A percentile compares a stretch with the other conserved stretches of the same genome.
phyloP scores from a whole-genome alignment of 2,329 filamentous ascomycete species.

The Aureobasidium leucospermi region DNA sequence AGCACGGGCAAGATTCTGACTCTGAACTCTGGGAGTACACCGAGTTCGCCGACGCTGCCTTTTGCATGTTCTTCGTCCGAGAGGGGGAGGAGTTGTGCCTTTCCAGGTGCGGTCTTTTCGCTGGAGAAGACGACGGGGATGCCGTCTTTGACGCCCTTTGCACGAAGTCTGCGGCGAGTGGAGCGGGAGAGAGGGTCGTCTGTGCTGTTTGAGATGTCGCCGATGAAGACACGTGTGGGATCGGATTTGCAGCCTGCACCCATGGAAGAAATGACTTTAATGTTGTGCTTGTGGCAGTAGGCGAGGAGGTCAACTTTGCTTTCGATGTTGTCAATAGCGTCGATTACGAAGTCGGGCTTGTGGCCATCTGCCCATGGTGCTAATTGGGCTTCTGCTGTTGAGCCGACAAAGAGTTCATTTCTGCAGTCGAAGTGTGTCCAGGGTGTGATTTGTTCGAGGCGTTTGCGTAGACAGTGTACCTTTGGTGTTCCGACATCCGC shows the following conservation, averaged over 20 bases:
- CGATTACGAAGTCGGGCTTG: constrained; percentile 80
- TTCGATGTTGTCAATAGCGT: constrained; percentile 97
- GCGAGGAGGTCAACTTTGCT: constrained; percentile 87
- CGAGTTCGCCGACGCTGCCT: constrained; percentile 77
- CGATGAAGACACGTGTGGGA: constrained; percentile 76
- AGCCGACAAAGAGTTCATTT: constrained; percentile 72
- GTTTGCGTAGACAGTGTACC: constrained; percentile 71
- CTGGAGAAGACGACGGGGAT: constrained; percentile 91
- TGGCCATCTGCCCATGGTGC: constrained; percentile 55
- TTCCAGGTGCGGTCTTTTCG: constrained; percentile 82
- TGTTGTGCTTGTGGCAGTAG: constrained; percentile 70
- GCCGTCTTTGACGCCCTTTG: constrained; percentile 68
- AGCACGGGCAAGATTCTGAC: constrained; percentile 91
- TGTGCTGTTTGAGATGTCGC: constrained; percentile 80
- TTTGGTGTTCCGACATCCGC: constrained; percentile 91
- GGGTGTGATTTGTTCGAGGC: constrained; percentile 78
- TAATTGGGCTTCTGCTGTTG: constrained; percentile 60
- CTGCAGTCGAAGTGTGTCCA: constrained; percentile 87
- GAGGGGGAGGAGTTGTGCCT: constrained; percentile 80
- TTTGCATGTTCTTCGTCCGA: constrained; percentile 82
- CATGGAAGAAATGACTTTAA: constrained; percentile 90
- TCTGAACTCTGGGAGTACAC: constrained; percentile 84
- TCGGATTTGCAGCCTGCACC: constrained; percentile 91
- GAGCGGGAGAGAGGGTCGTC: constrained; percentile 84
- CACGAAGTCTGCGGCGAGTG: constrained; percentile 71